Evolutionary conservation across 2,329 filamentous ascomycete species (phyloP), one percentile per base, ranked within the genome.

Genomic region (Apiospora rasikravindrae): DNA sequence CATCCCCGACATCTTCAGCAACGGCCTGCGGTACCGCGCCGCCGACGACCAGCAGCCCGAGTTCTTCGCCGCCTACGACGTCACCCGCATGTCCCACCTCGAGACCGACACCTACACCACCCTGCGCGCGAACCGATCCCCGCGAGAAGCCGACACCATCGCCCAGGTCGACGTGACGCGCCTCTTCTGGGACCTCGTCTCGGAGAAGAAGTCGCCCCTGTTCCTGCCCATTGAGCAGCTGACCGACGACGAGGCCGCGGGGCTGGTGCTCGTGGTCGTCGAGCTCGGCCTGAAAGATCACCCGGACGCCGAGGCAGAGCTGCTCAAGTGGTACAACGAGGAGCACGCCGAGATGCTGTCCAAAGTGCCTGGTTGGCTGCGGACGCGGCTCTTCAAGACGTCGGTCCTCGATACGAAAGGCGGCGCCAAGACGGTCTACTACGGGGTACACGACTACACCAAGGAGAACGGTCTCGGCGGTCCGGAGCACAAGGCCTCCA

Each of bases 51-150:
- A 83, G 75, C 80, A 86, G 74, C 94, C 93, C 1, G 88, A 90
- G 75, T 97, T 91, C 85, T 89, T 96, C 80, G 94, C 94, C 44
- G 84, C 92, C 71, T 97, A 97, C 86, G 94, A 97, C 81, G 90
- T 96, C 75, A 91, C 89, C 45, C 90, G 92, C 79, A 94, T 96
- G 88, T 83, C 87, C 64, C 89, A 89, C 77, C 86, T 97, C 78
- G 89, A 90, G 69, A 90, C 91, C 68, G 88, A 92, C 70, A 88
- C 90, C 2, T 97, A 97, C 83, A 89, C 88, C 14, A 83, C 84
- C 19, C 84, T 95, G 67, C 88, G 93, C 42, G 89, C 87, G 13
- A 85, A 88, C 76, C 83, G 88, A 33, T 89, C 88, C 2, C 76
- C 83, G 1, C 84, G 88, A 74, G 88, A 90, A 77, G 87, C 86